A percentile compares a stretch with the other conserved stretches of the same genome.
phyloP scores from a whole-genome alignment of 495 filamentous ascomycete species.

The Tuber brumale region DNA sequence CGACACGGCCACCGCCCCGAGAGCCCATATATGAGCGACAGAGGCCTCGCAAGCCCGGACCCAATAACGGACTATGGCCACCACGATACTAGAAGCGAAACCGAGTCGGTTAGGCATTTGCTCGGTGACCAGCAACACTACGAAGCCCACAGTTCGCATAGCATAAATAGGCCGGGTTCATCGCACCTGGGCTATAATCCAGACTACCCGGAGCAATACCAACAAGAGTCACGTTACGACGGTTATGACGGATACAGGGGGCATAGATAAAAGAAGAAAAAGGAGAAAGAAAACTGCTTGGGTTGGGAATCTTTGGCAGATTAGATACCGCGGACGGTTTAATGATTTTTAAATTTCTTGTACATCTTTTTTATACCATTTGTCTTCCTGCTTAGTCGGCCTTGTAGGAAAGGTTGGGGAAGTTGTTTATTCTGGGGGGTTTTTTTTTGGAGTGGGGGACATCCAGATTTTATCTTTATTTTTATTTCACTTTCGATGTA shows the following conservation, averaged over 20 bases:
- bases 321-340: neutral
- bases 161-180: conserved; percentile 12
- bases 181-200: conserved; percentile 19
- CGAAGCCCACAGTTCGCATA: neutral
- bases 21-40: conserved; percentile 38
- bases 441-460: neutral
- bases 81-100: conserved; percentile 35
- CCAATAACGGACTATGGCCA: conserved; percentile 22
- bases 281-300: neutral
- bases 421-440: neutral
- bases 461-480: neutral
- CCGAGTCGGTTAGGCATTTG: conserved; percentile 36
- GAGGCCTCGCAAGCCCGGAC: conserved; percentile 27
- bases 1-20: conserved; percentile 22
- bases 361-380: neutral
- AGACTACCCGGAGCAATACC: conserved; percentile 14
- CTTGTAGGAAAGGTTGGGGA: neutral
- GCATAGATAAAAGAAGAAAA: neutral
- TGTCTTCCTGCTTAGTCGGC: neutral
- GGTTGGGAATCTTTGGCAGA: neutral
- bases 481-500: neutral
- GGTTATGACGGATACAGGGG: conserved; percentile 34
- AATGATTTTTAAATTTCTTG: neutral
- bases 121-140: conserved; percentile 31
- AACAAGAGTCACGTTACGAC: conserved; percentile 24